phyloP scores from a whole-genome alignment of 345 rosid species.

The Citrus cavaleriei region DNA sequence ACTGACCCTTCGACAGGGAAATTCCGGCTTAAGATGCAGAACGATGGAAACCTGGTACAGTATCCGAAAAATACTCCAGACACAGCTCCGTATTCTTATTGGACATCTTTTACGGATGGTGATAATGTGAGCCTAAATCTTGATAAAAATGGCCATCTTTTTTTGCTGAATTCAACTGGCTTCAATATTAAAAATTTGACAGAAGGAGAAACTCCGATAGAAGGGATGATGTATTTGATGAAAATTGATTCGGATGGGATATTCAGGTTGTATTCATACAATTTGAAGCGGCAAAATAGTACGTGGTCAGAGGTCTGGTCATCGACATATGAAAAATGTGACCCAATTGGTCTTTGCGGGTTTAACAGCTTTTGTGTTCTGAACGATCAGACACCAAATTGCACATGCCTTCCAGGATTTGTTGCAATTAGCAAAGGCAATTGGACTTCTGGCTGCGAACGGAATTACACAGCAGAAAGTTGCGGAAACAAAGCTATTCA shows the following conservation, averaged over 20 bases:
- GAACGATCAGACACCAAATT: background rate
- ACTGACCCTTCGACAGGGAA: constrained; percentile 8
- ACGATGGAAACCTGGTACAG: constrained; percentile 21
- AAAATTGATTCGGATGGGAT: constrained; percentile 1
- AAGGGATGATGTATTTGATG: background rate
- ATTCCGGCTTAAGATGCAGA: constrained; percentile 18
- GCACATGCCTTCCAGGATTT: constrained; percentile 23
- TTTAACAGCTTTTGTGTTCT: constrained; percentile 21
- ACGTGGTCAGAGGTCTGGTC: background rate
- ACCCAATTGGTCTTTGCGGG: constrained; percentile 22
- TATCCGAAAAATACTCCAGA: background rate
- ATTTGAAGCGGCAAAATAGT: background rate
- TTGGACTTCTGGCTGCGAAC: constrained; percentile 20
- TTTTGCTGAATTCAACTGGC: constrained; percentile 12
- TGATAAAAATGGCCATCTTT: background rate
- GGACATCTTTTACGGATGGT: background rate
- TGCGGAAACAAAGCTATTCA: constrained; percentile 5
- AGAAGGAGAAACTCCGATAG: background rate
- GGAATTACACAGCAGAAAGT: constrained; percentile 9
- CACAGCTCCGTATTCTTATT: background rate
- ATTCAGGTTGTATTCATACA: background rate
- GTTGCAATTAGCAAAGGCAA: background rate
- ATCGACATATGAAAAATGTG: constrained; percentile 7
- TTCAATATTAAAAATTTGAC: background rate
- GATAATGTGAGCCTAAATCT: constrained; percentile 3